These are phyloP conservation scores for Coniochaeta sp. DNA, from an alignment of 2,329 filamentous ascomycete species.

Conservation along the genomic window DNA sequence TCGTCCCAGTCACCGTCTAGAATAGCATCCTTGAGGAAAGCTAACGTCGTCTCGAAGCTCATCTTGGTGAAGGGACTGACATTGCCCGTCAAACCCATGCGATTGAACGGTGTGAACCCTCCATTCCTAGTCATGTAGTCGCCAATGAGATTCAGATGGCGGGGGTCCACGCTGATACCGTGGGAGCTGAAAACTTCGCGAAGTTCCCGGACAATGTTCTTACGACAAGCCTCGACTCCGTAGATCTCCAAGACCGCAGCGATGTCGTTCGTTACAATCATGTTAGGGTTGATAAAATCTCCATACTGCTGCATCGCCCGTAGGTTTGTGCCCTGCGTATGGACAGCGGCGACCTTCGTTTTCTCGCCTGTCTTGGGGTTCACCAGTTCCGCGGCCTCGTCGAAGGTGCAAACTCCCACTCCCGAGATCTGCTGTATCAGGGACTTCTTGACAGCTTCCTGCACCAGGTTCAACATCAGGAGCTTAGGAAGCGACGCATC, in stretches of 20 bases:
- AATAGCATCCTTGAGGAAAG: slow-evolving; percentile 88
- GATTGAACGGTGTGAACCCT: slow-evolving; percentile 84
- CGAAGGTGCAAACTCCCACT: slow-evolving; percentile 64
- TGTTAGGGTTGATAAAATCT: slow-evolving; percentile 78
- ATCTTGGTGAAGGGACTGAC: slow-evolving; percentile 95
- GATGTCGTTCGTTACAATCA: slow-evolving; percentile 88
- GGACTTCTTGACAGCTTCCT: slow-evolving; percentile 68
- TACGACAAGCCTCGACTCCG: slow-evolving; percentile 87
- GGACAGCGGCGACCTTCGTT: slow-evolving; percentile 49
- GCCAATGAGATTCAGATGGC: slow-evolving; percentile 90
- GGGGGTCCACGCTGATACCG: slow-evolving; percentile 84
- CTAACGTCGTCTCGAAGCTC: slow-evolving; percentile 97
- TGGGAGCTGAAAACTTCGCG: slow-evolving; percentile 80
- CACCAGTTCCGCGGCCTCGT: slow-evolving; percentile 48
- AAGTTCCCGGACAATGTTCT: slow-evolving; percentile 81
- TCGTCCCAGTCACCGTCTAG: slow-evolving; percentile 88
- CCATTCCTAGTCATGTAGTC: slow-evolving; percentile 97
- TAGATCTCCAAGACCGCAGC: slow-evolving; percentile 77
- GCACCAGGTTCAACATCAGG: slow-evolving; percentile 85
- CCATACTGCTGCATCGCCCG: slow-evolving; percentile 84
- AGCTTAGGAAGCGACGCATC: slow-evolving; percentile 77
- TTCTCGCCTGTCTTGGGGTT: slow-evolving; percentile 41
- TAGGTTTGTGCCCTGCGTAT: slow-evolving; percentile 82
- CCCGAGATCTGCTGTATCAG: slow-evolving; percentile 82
- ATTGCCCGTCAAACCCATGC: slow-evolving; percentile 77